phyloP scores from a whole-genome alignment of 805 yeast genomes.

The Pichia pseudocactophila region DNA sequence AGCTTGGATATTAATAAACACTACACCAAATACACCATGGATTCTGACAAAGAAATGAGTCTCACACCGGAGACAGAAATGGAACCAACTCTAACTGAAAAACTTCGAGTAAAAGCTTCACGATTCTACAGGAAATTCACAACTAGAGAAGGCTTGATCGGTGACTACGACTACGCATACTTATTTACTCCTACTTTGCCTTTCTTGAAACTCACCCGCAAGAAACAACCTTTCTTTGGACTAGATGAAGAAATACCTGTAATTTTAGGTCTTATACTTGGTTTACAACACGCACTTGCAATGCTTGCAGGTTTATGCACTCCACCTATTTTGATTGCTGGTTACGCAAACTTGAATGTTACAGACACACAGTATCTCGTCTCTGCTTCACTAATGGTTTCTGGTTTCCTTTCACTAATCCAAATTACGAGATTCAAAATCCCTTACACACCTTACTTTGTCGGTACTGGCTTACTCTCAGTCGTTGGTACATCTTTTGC shows the following conservation, averaged over 20 bases:
- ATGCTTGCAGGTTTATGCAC: conserved; percentile 89
- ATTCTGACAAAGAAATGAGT: too few species aligned
- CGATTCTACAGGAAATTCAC: conserved; percentile 28
- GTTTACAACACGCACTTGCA: conserved; percentile 80
- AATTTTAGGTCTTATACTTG: conserved; percentile 65
- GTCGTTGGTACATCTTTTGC: conserved; percentile 91
- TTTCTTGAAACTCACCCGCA: conserved; percentile 35
- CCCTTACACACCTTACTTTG: conserved; percentile 59
- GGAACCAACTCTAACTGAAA: too few species aligned
- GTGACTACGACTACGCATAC: conserved; percentile 76
- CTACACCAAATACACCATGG: too few species aligned
- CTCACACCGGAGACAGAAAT: too few species aligned
- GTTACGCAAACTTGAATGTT: conserved; percentile 48
- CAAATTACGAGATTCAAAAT: conserved; percentile 80
- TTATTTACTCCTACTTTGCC: conserved; percentile 79
- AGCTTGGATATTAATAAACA: too few species aligned
- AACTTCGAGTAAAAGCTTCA: too few species aligned
- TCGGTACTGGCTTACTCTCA: conserved; percentile 84
- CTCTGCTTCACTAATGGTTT: conserved; percentile 62
- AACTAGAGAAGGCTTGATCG: conserved; percentile 74
- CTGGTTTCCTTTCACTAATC: conserved; percentile 60
- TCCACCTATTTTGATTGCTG: conserved; percentile 70
- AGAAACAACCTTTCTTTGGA: conserved; percentile 75
- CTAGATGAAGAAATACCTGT: conserved; percentile 74
- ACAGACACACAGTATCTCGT: conserved; percentile 52